Conservation (phyloP, 139 green algal genomes). For the Zygnema cylindricum region DNA sequence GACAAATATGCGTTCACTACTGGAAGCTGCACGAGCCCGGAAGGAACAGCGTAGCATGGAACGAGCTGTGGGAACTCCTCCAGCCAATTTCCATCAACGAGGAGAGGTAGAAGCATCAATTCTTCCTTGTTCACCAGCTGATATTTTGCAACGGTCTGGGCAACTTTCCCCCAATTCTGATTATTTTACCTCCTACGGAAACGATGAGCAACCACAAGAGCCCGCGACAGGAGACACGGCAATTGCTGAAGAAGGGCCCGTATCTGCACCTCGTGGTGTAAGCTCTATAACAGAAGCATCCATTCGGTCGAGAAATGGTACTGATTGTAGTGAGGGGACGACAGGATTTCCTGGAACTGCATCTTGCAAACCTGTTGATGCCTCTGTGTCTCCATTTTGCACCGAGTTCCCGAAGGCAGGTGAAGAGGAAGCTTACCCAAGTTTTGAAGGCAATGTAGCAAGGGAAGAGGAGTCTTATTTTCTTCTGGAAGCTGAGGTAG, state of each 20-base stretch:
- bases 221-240: too few species aligned
- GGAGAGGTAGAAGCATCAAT: neutral
- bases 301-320: neutral
- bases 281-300: neutral
- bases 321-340: neutral
- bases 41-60: neutral
- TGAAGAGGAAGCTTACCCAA: neutral
- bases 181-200: neutral
- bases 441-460: neutral
- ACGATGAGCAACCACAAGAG: neutral
- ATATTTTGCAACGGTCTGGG: neutral
- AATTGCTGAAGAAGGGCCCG: neutral
- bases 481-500: slow-evolving; percentile 21
- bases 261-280: too few species aligned
- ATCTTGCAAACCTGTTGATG: neutral
- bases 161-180: neutral
- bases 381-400: neutral
- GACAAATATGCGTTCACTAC: neutral
- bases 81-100: neutral
- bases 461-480: neutral
- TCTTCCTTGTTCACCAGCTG: neutral
- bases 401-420: neutral
- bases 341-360: neutral
- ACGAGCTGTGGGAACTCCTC: neutral
- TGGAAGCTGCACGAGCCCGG: neutral